Base-by-base conservation (phyloP, 352 stramenopile species). In the Pythium coloratum region DNA sequence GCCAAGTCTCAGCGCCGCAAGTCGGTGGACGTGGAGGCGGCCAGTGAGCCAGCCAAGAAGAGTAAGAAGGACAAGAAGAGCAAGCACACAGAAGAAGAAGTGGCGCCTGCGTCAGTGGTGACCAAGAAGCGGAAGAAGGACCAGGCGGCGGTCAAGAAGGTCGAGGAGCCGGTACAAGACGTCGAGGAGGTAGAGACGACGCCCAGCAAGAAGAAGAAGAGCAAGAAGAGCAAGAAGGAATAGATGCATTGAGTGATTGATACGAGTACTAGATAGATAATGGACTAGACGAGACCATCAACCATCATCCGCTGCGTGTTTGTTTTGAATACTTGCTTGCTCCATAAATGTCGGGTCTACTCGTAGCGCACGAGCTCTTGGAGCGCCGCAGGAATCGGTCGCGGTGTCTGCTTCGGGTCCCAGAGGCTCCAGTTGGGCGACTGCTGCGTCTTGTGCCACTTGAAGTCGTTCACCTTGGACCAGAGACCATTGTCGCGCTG, bases 391-490 rank as follows among this genome's bases (percentile, higher is more conserved):
- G 80, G 75, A 16, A 91, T 78, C 1, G 61, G 38, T n/a, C 63
- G 77, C 44, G 85, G 62, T 16, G 72, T 50, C 33, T 79, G 72
- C 54, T 83, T 88, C 8, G 78, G 72, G 46, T 89, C 73, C 30
- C 88, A 74, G 16, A 93, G 59, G 40, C 65, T 81, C 90, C 90
- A 97, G 67, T 97, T 89, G 6, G 90, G 90, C 66, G 87, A 96
- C 62, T 92, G 80, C 70, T 96, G 89, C 53, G 82, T 64, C 38
- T 88, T 83, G 62, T 95, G 89, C 90, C 91, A 97, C 73, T 96
- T 95, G 72, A 97, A 97, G 67, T 97, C 91, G 60, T 97, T 94
- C 56, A 97, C 91, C 59, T 96, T 90, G 14, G 83, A 76, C 88
- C 88, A 97, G 5, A 96, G 71, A 0, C 82, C 82, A 24, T 70